These are phyloP conservation scores for Carpinus fangiana DNA, from an alignment of 306 rosid species.

Conservation along the genomic window DNA sequence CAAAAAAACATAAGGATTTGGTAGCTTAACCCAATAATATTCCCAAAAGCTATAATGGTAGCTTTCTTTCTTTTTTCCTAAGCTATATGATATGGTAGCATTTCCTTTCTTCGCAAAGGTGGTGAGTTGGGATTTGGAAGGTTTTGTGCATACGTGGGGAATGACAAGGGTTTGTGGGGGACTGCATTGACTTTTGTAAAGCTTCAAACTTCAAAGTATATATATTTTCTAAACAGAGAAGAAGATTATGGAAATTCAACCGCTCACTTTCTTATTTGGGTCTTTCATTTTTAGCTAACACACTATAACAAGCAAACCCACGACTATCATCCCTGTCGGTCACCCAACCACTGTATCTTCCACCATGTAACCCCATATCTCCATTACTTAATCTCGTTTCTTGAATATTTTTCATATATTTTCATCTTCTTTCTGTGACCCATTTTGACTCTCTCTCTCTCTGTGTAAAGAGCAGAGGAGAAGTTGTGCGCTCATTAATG, in stretches of 20 bases:
- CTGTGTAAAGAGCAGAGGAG: slow-evolving; percentile 14
- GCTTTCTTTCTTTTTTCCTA: not conserved
- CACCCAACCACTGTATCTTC: slow-evolving; percentile 67
- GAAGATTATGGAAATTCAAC: slow-evolving; percentile 45
- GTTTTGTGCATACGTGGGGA: slow-evolving; percentile 34
- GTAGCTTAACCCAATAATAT: slow-evolving; percentile 57
- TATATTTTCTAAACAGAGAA: slow-evolving; percentile 6
- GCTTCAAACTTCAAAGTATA: not conserved
- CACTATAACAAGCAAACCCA: slow-evolving; percentile 51
- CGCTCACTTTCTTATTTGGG: slow-evolving; percentile 59
- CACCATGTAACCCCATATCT: slow-evolving; percentile 43
- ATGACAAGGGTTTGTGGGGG: slow-evolving; percentile 40
- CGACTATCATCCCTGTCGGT: slow-evolving; percentile 34
- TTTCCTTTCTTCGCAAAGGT: not conserved
- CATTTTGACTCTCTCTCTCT: slow-evolving; percentile 27
- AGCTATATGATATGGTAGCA: not conserved
- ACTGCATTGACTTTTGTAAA: slow-evolving; percentile 58
- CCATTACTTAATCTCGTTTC: slow-evolving; percentile 4
- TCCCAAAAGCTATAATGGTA: slow-evolving; percentile 10
- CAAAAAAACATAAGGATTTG: slow-evolving; percentile 65
- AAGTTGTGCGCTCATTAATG: slow-evolving; percentile 35
- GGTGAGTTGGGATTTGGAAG: slow-evolving; percentile 30
- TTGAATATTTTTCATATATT: slow-evolving; percentile 3
- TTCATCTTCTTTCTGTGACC: slow-evolving; percentile 24
- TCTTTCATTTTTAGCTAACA: slow-evolving; percentile 49